Base-by-base conservation (phyloP, 805 yeast species). In the Kockiozyma suomiensis region DNA sequence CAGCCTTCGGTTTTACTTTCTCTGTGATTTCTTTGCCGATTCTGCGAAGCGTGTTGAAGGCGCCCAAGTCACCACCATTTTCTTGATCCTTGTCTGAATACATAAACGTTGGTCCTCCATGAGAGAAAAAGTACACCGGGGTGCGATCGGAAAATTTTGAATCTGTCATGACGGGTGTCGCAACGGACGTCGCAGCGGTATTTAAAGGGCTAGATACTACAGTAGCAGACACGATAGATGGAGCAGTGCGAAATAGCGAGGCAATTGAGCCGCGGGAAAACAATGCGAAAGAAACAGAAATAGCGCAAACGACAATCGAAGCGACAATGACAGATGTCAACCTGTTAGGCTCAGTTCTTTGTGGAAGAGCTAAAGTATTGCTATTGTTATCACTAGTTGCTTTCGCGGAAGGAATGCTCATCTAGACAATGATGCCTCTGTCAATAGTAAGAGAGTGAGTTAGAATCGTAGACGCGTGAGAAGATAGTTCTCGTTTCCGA, bases 41-140 rank as follows among this genome's bases (percentile, higher is more conserved):
- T 23, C 73, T 66, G 49, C 77, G 73, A 5, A 85, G 77, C 4
- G 74, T 75, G 25, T 77, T 75, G 76, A 81, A 86, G 0, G 93
- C 92, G 37, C 87, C 82, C 15, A 83, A 82, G 52, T 54, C 65
- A 38, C 86, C 82, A 19, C 83, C 83, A 50, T 23, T 41, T 12
- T 43, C 43, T 4, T 76, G 73, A 23, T 73, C 76, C 51, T 76
- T 79, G n/a, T 77, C 73, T 37, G 76, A 70, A 67, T 86, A 85
- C 78, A 87, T 82, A 71, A 88, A 87, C 0, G 88, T 84, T 6
- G 96, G 96, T 0, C 92, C 94, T 6, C 96, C 96, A 73, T 88
- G 96, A n/a, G 90, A 84, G 45, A 87, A 70, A 72, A 88, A 89
- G 70, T 75, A 86, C 0, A 84, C 81, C 5, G 94, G 93, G n/a